Base-by-base conservation (phyloP, 768 basidiomycete species). In the Gloeopeniophorella convolvens region DNA sequence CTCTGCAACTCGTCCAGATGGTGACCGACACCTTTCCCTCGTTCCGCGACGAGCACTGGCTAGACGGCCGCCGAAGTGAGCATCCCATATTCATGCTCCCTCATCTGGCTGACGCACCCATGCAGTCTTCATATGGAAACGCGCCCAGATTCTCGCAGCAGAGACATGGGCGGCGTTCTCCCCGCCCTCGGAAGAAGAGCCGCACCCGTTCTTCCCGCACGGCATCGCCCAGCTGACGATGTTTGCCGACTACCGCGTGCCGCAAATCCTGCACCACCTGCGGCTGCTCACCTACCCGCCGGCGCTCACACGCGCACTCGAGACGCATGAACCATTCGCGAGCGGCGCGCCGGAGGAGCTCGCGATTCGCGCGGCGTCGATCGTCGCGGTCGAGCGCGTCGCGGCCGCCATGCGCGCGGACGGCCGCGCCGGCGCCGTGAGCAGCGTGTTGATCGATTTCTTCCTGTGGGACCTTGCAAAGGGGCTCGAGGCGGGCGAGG, bases 161-260 rank as follows among this genome's bases (percentile, higher is more conserved):
- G 91, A 95, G 63, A 82, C 80, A 0, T 93, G 89, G 91, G 91
- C 92, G 2, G 90, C 91, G 2, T 92, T 93, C 71, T 87, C 85
- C 64, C 65, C 71, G 2, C 51, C 68, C 10, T 57, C 67, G 6
- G 49, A 63, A 6, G 59, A 70, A 8, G 45, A 43, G 0, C 50
- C 62, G 2, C 90, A 93, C 63, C 90, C 89, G 3, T 68, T 92
- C 35, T 89, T 93, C 67, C 83, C 85, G 3, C 70, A 74, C 13
- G 83, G 82, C 4, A 70, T 82, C 16, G 71, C 72, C 31, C 69
- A 81, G 42, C 75, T 94, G 10, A 92, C 91, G 18, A 94, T 93
- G 92, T 95, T 95, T 65, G 89, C 92, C 4, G 91, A 94, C 70
- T 92, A 93, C 62, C 80, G 89, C 34, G 87, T 95, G 5, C 91